phyloP scores from a whole-genome alignment of 345 rosid genomes.

The Cardamine occulta region DNA sequence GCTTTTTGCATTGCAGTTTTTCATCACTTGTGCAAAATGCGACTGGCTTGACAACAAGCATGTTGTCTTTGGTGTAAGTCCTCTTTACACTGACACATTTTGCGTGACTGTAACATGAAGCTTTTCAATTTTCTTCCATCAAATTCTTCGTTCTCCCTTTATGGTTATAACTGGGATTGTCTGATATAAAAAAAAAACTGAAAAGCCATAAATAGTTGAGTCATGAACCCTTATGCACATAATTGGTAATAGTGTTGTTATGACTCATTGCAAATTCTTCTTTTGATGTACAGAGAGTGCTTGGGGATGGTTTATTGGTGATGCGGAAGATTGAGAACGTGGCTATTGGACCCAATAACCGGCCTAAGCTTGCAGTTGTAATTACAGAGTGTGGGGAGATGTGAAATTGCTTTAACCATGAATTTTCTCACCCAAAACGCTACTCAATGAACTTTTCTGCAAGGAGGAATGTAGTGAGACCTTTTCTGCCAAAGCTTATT shows the following conservation, averaged over 20 bases:
- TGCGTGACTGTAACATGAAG: neutral
- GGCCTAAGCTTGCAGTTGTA: constrained; percentile 79
- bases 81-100: constrained; percentile 1
- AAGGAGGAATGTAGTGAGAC: constrained; percentile 22
- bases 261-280: constrained; percentile 22
- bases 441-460: neutral
- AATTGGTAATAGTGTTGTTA: neutral
- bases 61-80: constrained; percentile 94
- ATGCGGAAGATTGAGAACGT: constrained; percentile 94
- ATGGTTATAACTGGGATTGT: neutral
- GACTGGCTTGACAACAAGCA: constrained; percentile 99
- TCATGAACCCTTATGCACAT: neutral
- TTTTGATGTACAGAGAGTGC: constrained; percentile 66
- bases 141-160: constrained; percentile 14
- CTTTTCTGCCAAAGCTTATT: constrained; percentile 2
- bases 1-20: constrained; percentile 69
- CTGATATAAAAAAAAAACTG: neutral
- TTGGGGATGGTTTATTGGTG: constrained; percentile 87
- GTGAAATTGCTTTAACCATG: constrained; percentile 44
- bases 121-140: constrained; percentile 1
- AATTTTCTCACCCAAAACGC: neutral
- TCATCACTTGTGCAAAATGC: constrained; percentile 90
- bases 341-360: constrained; percentile 86
- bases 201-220: neutral
- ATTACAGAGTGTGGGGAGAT: constrained; percentile 96